Percentiles rank a stretch among this genome's conserved stretches.
Conservation (phyloP, 73 alveolate genomes). For the Symbiodinium natans region DNA sequence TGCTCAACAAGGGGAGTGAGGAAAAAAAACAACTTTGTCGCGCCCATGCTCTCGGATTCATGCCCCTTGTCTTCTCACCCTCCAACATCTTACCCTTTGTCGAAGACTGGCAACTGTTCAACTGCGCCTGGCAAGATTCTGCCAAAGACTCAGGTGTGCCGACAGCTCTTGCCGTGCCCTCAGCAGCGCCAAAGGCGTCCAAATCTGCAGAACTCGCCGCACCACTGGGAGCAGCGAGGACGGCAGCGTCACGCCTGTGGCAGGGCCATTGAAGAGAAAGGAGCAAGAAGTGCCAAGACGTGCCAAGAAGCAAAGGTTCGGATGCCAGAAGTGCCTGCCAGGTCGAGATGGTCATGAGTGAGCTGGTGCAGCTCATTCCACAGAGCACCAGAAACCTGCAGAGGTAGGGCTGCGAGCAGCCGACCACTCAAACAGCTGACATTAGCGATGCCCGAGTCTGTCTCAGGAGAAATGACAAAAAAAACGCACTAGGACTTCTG, state of each 20-base stretch:
- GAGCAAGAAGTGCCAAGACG: background rate
- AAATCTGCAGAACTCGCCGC: constrained; percentile 44
- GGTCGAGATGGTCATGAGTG: constrained; percentile 23
- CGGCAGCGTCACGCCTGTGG: background rate
- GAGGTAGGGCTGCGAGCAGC: background rate
- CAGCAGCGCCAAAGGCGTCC: constrained; percentile 87
- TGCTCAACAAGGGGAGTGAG: too few species aligned
- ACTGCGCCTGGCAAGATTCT: too few species aligned
- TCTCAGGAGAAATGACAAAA: background rate
- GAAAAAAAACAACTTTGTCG: too few species aligned
- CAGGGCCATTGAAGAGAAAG: background rate
- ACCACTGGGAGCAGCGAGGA: background rate
- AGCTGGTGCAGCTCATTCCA: constrained; percentile 29
- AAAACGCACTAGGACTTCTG: background rate
- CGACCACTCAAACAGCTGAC: background rate
- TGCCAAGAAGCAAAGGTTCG: background rate
- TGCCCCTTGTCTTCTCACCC: too few species aligned
- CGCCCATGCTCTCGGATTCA: too few species aligned
- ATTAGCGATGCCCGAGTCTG: background rate
- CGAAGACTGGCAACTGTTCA: background rate
- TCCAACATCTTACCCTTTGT: too few species aligned
- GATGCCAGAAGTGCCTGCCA: constrained; percentile 21
- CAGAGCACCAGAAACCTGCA: background rate
- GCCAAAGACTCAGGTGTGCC: too few species aligned
- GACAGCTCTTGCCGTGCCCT: constrained; percentile 77